Conservation (phyloP, 768 basidiomycete species). For the Tremella yokohamensis region DNA sequence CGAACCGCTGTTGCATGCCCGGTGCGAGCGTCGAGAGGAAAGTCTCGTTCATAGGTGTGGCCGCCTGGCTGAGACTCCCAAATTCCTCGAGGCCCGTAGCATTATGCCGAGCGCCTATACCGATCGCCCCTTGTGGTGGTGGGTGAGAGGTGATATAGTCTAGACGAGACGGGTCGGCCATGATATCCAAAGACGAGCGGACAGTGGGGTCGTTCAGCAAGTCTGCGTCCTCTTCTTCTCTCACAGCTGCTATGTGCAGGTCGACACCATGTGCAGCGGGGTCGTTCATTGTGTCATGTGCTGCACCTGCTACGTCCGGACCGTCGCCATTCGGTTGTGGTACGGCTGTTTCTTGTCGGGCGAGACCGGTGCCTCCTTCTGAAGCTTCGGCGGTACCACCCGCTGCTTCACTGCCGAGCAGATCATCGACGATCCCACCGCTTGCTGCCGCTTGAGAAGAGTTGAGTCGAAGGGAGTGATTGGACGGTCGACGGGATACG, state of each 20-base stretch:
- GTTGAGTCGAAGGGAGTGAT: constrained; percentile 27
- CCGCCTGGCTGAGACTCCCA: constrained; percentile 22
- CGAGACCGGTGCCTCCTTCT: not conserved
- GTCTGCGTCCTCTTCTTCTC: constrained; percentile 7
- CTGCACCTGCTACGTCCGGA: not conserved
- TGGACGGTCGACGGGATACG: constrained; percentile 27
- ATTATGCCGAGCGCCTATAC: constrained; percentile 4
- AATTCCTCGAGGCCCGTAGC: not conserved
- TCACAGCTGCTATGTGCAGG: no score
- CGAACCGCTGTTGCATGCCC: constrained; percentile 25
- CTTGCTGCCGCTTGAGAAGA: constrained; percentile 9
- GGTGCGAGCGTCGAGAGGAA: constrained; percentile 51
- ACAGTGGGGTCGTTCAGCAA: constrained; percentile 12
- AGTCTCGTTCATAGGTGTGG: constrained; percentile 52
- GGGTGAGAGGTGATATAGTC: constrained; percentile 3
- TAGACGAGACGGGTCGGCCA: constrained; percentile 5
- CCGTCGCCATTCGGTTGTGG: not conserved
- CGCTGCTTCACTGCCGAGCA: constrained; percentile 13
- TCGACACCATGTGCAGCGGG: not conserved
- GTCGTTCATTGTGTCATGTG: not conserved
- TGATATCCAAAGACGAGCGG: not conserved
- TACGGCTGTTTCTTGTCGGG: not conserved
- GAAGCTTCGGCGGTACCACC: not conserved
- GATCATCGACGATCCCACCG: constrained; percentile 22
- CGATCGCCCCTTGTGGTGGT: not conserved